These are phyloP conservation scores for Madurella mycetomatis DNA, from an alignment of 2,329 filamentous ascomycete species.

Conservation along the genomic window DNA sequence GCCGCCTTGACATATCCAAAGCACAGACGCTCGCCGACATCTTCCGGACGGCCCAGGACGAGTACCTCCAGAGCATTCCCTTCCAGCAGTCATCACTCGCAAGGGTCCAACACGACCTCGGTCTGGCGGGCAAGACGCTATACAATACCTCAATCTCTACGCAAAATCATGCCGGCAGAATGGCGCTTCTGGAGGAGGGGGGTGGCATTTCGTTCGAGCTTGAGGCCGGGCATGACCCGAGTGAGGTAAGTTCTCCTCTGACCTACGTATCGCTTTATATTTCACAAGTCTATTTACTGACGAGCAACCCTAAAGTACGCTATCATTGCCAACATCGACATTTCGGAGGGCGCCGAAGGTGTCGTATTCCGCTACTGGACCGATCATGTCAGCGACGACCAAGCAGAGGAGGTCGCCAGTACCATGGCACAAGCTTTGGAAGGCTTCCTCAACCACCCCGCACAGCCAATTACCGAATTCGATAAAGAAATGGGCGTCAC, in stretches of 20 bases:
- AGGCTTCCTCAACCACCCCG: conserved; percentile 16
- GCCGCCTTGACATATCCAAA: conserved; percentile 15
- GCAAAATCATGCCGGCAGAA: conserved; percentile 18
- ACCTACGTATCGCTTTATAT: no score
- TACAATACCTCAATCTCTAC: conserved; percentile 26
- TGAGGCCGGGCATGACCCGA: conserved; percentile 23
- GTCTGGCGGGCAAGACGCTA: conserved; percentile 20
- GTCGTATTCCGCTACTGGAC: conserved; percentile 26
- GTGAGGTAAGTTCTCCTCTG: conserved; percentile 15
- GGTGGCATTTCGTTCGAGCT: conserved; percentile 19
- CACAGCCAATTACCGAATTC: conserved; percentile 14
- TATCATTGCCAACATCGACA: conserved; percentile 25
- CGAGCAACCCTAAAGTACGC: conserved; percentile 16
- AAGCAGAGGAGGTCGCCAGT: conserved; percentile 18
- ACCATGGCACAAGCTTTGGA: conserved; percentile 20
- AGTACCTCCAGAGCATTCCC: conserved; percentile 20
- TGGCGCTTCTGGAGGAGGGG: not conserved
- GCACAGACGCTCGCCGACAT: conserved; percentile 15
- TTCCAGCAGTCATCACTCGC: conserved; percentile 24
- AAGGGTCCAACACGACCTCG: conserved; percentile 23
- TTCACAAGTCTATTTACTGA: no score
- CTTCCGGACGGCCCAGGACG: conserved; percentile 18
- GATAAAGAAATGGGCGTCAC: conserved; percentile 4
- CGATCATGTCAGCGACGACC: conserved; percentile 22
- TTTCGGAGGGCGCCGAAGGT: conserved; percentile 18